A percentile compares a stretch with the other conserved stretches of the same genome.
These are phyloP conservation scores for Lophiotrema nucula DNA, from an alignment of 495 filamentous ascomycete species.

Conservation along the genomic window DNA sequence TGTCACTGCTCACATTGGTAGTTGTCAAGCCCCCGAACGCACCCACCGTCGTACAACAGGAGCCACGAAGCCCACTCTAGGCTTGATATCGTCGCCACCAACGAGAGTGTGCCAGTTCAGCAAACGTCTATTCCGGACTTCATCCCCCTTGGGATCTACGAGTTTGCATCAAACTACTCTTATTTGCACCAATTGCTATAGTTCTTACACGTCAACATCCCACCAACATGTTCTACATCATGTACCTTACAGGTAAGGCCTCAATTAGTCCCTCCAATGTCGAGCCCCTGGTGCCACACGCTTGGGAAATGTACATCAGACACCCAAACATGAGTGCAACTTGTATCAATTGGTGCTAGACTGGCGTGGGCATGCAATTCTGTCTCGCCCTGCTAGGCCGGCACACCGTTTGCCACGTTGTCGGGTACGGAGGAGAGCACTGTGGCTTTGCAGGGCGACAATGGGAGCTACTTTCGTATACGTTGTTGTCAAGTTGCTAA, in stretches of 20 bases:
- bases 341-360: slow-evolving; percentile 13
- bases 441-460: slow-evolving; percentile 1
- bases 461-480: background rate
- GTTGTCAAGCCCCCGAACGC: slow-evolving; percentile 34
- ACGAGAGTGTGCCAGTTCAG: slow-evolving; percentile 30
- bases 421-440: background rate
- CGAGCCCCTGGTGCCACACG: slow-evolving; percentile 14
- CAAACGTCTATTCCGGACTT: slow-evolving; percentile 18
- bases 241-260: slow-evolving; percentile 65
- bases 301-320: slow-evolving; percentile 2
- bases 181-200: slow-evolving; percentile 24
- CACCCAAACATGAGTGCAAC: slow-evolving; percentile 2
- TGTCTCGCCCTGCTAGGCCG: background rate
- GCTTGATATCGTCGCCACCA: slow-evolving; percentile 29
- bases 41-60: slow-evolving; percentile 33
- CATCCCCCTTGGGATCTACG: slow-evolving; percentile 14
- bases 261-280: slow-evolving; percentile 5
- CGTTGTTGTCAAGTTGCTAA: slow-evolving; percentile 2
- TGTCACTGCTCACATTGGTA: slow-evolving; percentile 37
- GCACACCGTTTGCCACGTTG: slow-evolving; percentile 13
- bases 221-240: slow-evolving; percentile 62
- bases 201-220: slow-evolving; percentile 13
- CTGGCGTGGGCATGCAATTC: background rate
- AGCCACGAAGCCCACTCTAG: slow-evolving; percentile 30
- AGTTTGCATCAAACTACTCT: slow-evolving; percentile 21